Percentiles rank a stretch among this genome's conserved stretches.
Evolutionary conservation across 106 monocot genomes (phyloP).

Genomic region (Vanilla planifolia): DNA sequence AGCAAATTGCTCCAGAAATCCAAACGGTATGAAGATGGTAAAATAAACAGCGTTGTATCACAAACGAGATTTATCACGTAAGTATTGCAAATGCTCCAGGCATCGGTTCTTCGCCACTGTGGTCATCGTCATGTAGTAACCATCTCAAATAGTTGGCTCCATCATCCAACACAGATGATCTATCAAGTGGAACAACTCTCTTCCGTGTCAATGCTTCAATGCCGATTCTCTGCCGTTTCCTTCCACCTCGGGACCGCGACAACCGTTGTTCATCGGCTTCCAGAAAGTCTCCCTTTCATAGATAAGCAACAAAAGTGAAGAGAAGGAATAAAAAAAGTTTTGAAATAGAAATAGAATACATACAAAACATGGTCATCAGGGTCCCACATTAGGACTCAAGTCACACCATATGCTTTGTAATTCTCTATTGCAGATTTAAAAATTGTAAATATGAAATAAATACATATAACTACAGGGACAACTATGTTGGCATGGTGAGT

Average conservation of each 20-base stretch:
- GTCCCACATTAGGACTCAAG: no score
- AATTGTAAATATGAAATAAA: background rate
- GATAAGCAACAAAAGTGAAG: slow-evolving; percentile 8
- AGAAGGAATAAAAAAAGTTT: background rate
- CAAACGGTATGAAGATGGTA: no score
- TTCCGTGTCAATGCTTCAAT: slow-evolving; percentile 54
- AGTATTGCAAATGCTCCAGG: no score
- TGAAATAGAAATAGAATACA: background rate
- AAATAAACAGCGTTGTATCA: no score
- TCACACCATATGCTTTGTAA: no score
- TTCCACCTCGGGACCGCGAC: slow-evolving; percentile 44
- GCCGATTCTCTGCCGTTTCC: slow-evolving; percentile 45
- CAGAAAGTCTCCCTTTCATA: slow-evolving; percentile 80
- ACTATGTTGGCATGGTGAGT: no score
- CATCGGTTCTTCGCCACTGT: no score
- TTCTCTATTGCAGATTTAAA: background rate
- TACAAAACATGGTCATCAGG: background rate
- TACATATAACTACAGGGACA: no score
- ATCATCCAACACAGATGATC: slow-evolving; percentile 25
- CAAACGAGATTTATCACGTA: no score
- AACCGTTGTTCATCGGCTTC: slow-evolving; percentile 55
- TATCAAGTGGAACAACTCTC: slow-evolving; percentile 44
- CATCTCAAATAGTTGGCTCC: slow-evolving; percentile 58
- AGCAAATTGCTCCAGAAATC: no score
- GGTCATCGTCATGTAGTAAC: slow-evolving; percentile 37